Conservation (phyloP, 495 filamentous ascomycete species). For the Ascobolus immersus region DNA sequence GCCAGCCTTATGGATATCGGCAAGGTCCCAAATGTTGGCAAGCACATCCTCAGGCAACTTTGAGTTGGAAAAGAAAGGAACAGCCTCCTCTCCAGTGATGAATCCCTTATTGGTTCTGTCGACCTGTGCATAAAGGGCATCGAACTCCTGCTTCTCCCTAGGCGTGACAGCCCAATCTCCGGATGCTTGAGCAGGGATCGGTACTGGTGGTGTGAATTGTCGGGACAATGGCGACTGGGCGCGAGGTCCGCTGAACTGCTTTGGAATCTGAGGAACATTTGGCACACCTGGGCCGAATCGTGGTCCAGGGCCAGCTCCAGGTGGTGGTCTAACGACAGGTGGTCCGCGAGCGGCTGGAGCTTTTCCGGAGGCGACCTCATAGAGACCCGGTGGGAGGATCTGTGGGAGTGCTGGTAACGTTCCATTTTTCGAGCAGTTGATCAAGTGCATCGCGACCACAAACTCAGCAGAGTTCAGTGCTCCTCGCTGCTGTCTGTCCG, state of each 20-base stretch:
- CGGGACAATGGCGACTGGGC: slow-evolving; percentile 15
- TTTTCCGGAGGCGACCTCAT: slow-evolving; percentile 68
- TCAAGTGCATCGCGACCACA: slow-evolving; percentile 91
- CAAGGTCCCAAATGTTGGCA: slow-evolving; percentile 92
- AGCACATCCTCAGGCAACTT: slow-evolving; percentile 69
- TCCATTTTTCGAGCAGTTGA: slow-evolving; percentile 71
- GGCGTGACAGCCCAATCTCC: slow-evolving; percentile 57
- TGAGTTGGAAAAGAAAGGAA: slow-evolving; percentile 77
- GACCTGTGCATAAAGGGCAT: slow-evolving; percentile 54
- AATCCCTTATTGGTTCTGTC: slow-evolving; percentile 54
- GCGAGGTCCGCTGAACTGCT: slow-evolving; percentile 39
- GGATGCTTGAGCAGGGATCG: slow-evolving; percentile 5
- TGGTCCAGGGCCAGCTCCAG: too few species aligned
- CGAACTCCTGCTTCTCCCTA: slow-evolving; percentile 64
- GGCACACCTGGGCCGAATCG: slow-evolving; percentile 20
- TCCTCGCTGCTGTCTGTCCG: slow-evolving; percentile 77
- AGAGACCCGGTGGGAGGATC: slow-evolving; percentile 61
- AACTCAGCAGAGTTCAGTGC: slow-evolving; percentile 77
- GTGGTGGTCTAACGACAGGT: slow-evolving; percentile 13
- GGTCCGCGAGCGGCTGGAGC: slow-evolving; percentile 23
- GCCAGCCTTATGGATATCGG: slow-evolving; percentile 79
- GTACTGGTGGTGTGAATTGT: slow-evolving; percentile 13
- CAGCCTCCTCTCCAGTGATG: slow-evolving; percentile 87
- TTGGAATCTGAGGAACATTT: slow-evolving; percentile 34
- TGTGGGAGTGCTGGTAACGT: slow-evolving; percentile 52